Evolutionary conservation across 257 asterid species (phyloP).

Genomic region (Petunia axillaris): DNA sequence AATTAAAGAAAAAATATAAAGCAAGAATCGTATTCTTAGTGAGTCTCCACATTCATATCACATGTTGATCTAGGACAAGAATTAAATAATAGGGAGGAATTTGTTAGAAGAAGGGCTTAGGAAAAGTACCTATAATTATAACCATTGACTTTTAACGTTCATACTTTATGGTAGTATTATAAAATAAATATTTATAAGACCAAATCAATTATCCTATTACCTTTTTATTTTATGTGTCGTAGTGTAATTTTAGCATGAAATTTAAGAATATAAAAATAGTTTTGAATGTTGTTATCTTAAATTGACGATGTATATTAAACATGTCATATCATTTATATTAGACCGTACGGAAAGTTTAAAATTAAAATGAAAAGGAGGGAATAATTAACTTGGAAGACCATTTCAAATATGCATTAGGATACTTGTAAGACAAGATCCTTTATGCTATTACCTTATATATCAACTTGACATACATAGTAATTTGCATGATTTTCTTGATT

Average conservation of each 20-base stretch:
- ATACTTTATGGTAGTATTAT: neutral
- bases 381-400: neutral
- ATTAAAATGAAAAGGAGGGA: no score
- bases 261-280: no score
- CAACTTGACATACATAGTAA: neutral
- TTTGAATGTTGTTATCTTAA: no score
- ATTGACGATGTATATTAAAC: no score
- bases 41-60: neutral
- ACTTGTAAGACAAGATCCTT: neutral
- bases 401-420: neutral
- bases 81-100: neutral
- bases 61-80: neutral
- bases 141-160: neutral
- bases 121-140: neutral
- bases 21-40: neutral
- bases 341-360: no score
- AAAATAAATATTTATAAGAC: neutral
- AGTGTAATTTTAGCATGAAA: no score
- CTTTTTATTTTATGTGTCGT: no score
- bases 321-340: no score
- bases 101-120: neutral
- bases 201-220: no score
- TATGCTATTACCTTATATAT: neutral
- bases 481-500: neutral
- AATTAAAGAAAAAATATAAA: no score